These are phyloP conservation scores for Suhomyces anneliseae DNA, from an alignment of 1,139 yeast genomes.

Conservation along the genomic window DNA sequence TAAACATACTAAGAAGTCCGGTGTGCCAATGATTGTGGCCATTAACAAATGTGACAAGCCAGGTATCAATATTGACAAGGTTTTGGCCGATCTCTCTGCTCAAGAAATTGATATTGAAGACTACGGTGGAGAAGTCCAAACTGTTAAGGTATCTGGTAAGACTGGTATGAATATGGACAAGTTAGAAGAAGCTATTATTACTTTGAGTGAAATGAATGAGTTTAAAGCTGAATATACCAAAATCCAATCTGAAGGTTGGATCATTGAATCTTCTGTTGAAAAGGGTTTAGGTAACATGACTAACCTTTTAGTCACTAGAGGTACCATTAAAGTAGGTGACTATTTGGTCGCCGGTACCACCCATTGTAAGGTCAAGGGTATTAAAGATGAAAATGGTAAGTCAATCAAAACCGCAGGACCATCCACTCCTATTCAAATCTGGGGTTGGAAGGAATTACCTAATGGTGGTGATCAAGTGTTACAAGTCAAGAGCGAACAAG, in stretches of 20 bases:
- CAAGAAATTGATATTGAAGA: slow-evolving; percentile 86
- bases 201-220: slow-evolving; percentile 82
- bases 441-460: slow-evolving; percentile 95
- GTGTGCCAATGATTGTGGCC: slow-evolving; percentile 87
- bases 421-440: slow-evolving; percentile 84
- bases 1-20: slow-evolving; percentile 82
- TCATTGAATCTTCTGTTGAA: slow-evolving; percentile 80
- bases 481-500: slow-evolving; percentile 70
- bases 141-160: slow-evolving; percentile 83
- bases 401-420: slow-evolving; percentile 71
- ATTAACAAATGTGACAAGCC: slow-evolving; percentile 89
- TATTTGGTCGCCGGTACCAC: slow-evolving; percentile 82
- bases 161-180: slow-evolving; percentile 84
- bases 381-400: slow-evolving; percentile 75
- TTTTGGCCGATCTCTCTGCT: slow-evolving; percentile 71
- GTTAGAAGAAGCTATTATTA: slow-evolving; percentile 83
- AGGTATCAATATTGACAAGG: slow-evolving; percentile 69
- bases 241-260: slow-evolving; percentile 78
- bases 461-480: slow-evolving; percentile 86
- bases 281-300: slow-evolving; percentile 87
- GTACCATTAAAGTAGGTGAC: slow-evolving; percentile 69
- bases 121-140: slow-evolving; percentile 94
- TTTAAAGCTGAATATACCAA: slow-evolving; percentile 62
- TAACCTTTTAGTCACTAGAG: slow-evolving; percentile 78
- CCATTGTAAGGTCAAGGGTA: slow-evolving; percentile 81